Base-by-base conservation (phyloP, 2,329 filamentous ascomycete genomes). In the Cordyceps farinosa region DNA sequence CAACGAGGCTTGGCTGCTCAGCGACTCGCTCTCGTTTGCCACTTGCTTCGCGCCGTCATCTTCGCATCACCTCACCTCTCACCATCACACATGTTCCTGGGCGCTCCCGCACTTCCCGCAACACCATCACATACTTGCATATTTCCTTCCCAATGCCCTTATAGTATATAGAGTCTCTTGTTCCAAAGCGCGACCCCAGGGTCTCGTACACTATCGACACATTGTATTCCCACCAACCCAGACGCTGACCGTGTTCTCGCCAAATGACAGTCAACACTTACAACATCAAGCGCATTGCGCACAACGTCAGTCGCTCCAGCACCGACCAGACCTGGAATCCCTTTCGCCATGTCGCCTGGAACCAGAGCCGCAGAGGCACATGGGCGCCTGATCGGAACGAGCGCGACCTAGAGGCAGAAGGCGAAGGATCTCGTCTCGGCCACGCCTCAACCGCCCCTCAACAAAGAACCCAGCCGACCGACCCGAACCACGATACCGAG, bases 241-340 rank as follows among this genome's bases (percentile, higher is more conserved):
- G 40, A 53, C 58, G 58, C 58, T 61, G 50, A 61, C 58, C 48
- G 11, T 55, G 22, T 40, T 40, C 11, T 7, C 15, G 32, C 54
- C 40, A 22, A 56, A 65, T 69, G 65, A 52, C 71, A 82, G 80
- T 81, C 75, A 82, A 83, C 67, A 71, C 75, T 48, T 79, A 75
- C 67, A 73, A 72, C 59, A 76, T 79, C 66, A 82, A 78, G 73
- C 75, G 76, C 64, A 71, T 74, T 63, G 81, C 81, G 64, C 78
- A 79, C 64, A 73, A 66, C 29, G 69, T 80, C 50, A 78, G 79
- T 57, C 77, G 79, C 62, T 71, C 75, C 42, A 73, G 73, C 61
- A 66, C 70, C 56, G 74, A 77, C 62, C 73, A 77, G 29, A 68
- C 70, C 29, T 79, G 76, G 74, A 82, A 80, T 36, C 78, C 77